Base-by-base conservation (phyloP, 306 rosid species). In the Cicer arietinum region DNA sequence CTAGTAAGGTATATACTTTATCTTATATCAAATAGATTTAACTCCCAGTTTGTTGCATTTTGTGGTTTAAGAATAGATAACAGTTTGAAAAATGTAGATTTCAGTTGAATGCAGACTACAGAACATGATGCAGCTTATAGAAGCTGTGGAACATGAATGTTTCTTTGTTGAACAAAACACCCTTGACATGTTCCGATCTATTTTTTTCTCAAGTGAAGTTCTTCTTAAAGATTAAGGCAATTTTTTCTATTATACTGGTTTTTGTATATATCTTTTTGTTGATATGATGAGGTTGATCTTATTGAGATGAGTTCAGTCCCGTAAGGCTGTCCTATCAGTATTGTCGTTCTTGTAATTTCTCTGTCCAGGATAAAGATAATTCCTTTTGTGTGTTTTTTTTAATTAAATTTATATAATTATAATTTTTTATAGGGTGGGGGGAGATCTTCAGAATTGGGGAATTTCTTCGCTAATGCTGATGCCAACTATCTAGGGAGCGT, bases 391-490 rank as follows among this genome's bases (percentile, higher is more conserved):
- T 48, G 7, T 56, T 45, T 16, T 35, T 57, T n/a, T 53, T 4
- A 4, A 30, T 30, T 30, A 30, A 11, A 51, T 59, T 82, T 56
- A 17, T 67, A 51, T 83, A 76, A 79, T 72, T 59, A 74, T 74
- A 45, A 40, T 82, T 59, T 82, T 88, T 79, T 54, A 77, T 87
- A 92, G 99, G 97, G 84, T 70, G 91, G 84, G 43, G 94, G 86
- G 59, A 86, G 85, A 88, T 85, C 98, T 78, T 84, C 93, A 41
- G 92, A 90, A 53, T 86, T 92, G 84, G 99, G 97, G 54, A 82
- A 77, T 83, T 87, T 95, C 85, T 95, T 95, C 60, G 90, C 96
- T 77, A 89, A 82, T 87, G 98, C 93, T 1, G 98, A 94, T 84
- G 89, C 89, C 78, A 90, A 77, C 86, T 80, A 77, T 86, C 84